Base-by-base conservation (phyloP, 2,329 filamentous ascomycete genomes). In the Sphaerulina vaccinii region DNA sequence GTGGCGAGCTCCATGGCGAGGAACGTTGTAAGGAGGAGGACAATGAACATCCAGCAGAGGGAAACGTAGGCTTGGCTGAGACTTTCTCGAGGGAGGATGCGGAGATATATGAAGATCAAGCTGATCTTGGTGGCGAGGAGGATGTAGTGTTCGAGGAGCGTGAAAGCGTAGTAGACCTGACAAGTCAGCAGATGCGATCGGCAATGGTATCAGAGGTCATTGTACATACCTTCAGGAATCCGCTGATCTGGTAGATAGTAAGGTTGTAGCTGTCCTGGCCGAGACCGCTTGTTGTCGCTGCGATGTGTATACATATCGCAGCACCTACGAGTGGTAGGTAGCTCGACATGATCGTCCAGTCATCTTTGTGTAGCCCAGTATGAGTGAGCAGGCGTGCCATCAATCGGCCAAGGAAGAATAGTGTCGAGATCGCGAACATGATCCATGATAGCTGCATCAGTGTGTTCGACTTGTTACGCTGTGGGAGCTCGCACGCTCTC, bases 181-280 rank as follows among this genome's bases (percentile, higher is more conserved):
- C 3, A 18, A 9, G 33, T 23, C 2, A 40, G 24, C 27, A 10
- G 8, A 35, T 8, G 6, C 15, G 2, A 36, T 5, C 27, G 15
- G 15, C 5, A 23, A 23, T 7, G 33, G 2, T 21, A 15, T 23
- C 22, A 22, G 29, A 15, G 11, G 2, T 18, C 5, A 22, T 7
- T 5, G n/a, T 27, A 27, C 43, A 10, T 33, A 51, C 52, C 52
- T 36, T 51, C 10, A 44, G 24, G n/a, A 51, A 41, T 9, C 27
- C 11, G 16, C 41, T 42, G 29, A 55, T 40, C 13, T 48, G 42
- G 24, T 27, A 18, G 13, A 55, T 29, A 13, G 21, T 29, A 21
- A 55, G 29, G 15, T 33, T 38, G 22, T 44, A 55, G 18, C 39
- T 43, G 22, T 52, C 52, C 35, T 51, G 48, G 15, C 52, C 52